Evolutionary conservation across 2,329 filamentous ascomycete species (phyloP).

Genomic region (Alternaria dauci): DNA sequence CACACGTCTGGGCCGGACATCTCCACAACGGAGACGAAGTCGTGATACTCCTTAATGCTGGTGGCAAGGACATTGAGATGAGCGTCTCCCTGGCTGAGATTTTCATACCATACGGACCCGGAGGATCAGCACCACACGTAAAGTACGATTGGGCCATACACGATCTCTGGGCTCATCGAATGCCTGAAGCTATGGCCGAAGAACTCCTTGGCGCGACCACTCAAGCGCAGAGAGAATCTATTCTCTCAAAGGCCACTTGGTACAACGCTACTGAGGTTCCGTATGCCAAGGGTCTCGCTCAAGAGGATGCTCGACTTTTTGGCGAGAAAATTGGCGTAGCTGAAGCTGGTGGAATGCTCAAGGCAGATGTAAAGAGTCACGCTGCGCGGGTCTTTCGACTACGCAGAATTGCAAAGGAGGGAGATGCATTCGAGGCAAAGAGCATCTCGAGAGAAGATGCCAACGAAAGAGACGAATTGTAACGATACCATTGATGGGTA

Average conservation of each 20-base stretch:
- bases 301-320: constrained; percentile 31
- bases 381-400: constrained; percentile 31
- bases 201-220: constrained; percentile 22
- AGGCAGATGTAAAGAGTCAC: constrained; percentile 30
- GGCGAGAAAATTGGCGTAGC: constrained; percentile 36
- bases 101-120: constrained; percentile 34
- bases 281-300: constrained; percentile 28
- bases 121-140: constrained; percentile 34
- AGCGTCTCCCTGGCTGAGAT: constrained; percentile 33
- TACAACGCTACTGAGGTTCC: constrained; percentile 34
- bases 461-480: constrained; percentile 28
- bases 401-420: constrained; percentile 28
- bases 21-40: constrained; percentile 33
- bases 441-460: constrained; percentile 26
- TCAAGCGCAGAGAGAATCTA: constrained; percentile 15
- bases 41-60: constrained; percentile 34
- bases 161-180: constrained; percentile 36
- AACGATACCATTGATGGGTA: background rate
- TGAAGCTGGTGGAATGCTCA: constrained; percentile 28
- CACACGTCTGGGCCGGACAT: constrained; percentile 35
- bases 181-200: constrained; percentile 25
- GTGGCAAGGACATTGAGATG: constrained; percentile 30
- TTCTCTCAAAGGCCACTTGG: constrained; percentile 31
- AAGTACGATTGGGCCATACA: constrained; percentile 36
- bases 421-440: constrained; percentile 33